Evolutionary conservation across 164 flowering plant genomes (phyloP), one percentile per base, ranked within the genome.

Genomic region (Sedum album): DNA sequence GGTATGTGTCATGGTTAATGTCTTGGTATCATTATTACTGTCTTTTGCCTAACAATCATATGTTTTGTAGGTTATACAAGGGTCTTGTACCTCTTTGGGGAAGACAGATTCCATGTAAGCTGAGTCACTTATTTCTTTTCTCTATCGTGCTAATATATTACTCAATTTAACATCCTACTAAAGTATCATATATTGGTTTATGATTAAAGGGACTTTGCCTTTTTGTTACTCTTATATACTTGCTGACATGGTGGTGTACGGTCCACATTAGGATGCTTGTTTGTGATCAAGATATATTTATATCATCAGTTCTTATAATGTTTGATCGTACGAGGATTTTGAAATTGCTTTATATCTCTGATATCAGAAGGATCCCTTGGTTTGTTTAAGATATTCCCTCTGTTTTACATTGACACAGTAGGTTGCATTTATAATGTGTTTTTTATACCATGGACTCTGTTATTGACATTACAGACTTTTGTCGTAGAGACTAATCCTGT

Each of bases 1-100:
- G 95, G 95, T 89, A 85, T 6, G 15, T 30, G 15, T 20, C 13
- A 25, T 28, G 21, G 28, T 36, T 6, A 15, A 44, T 44, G 28
- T 55, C 17, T 83, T 44, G 4, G 11, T 44, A 44, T 13, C 18
- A 44, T 3, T 0, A 44, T 44, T 44, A 17, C 15, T 44, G 17
- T 15, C 11, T 44, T 4, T 44, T 44, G 15, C 48, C 18, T 44
- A 44, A 44, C 48, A 11, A 44, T 44, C 48, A 44, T 44, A 44
- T 44, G 18, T 44, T 44, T 44, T 44, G 38, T 7, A 44, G 48
- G 48, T 44, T 44, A 44, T 44, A 44, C 48, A 44, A 44, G 48
- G 48, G 48, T 14, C 48, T 44, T 9, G 48, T 44, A 44, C 48
- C 48, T 44, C 48, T 44, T 11, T 44, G 48, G 48, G 48, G 48